These are phyloP conservation scores for Lichenothelia convexa DNA, from an alignment of 495 filamentous ascomycete genomes.

Conservation along the genomic window DNA sequence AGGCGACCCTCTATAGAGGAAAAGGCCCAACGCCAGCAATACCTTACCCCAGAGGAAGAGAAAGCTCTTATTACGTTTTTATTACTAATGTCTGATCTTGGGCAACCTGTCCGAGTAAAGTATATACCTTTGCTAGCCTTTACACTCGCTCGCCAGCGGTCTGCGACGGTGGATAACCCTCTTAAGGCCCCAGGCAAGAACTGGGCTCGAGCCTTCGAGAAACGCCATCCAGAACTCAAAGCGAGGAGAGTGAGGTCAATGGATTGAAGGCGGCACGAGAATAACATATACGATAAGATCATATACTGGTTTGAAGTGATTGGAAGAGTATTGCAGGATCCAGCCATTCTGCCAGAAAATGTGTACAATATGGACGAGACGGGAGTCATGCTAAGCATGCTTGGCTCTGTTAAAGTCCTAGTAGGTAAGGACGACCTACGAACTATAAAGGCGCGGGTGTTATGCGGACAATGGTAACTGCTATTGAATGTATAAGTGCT, in stretches of 20 bases:
- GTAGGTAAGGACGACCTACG: neutral
- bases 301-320: constrained; percentile 20
- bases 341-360: constrained; percentile 23
- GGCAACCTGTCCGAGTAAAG: constrained; percentile 8
- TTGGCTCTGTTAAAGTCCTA: neutral
- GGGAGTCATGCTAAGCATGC: constrained; percentile 14
- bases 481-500: neutral
- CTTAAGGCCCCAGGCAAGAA: no score
- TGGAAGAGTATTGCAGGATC: constrained; percentile 16
- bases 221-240: constrained; percentile 15
- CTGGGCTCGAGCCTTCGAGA: constrained; percentile 19
- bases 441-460: neutral
- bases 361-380: constrained; percentile 31
- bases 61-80: constrained; percentile 8
- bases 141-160: constrained; percentile 3
- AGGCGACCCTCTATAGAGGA: constrained; percentile 9
- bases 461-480: neutral
- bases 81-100: constrained; percentile 7
- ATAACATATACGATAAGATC: constrained; percentile 22
- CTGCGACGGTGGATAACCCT: no score
- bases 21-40: constrained; percentile 7
- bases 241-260: constrained; percentile 16
- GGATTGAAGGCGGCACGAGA: constrained; percentile 19
- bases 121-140: constrained; percentile 9
- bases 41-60: constrained; percentile 9